A percentile compares a stretch with the other conserved stretches of the same genome.
Conservation (phyloP, 495 filamentous ascomycete species). For the Tuber melanosporum region DNA sequence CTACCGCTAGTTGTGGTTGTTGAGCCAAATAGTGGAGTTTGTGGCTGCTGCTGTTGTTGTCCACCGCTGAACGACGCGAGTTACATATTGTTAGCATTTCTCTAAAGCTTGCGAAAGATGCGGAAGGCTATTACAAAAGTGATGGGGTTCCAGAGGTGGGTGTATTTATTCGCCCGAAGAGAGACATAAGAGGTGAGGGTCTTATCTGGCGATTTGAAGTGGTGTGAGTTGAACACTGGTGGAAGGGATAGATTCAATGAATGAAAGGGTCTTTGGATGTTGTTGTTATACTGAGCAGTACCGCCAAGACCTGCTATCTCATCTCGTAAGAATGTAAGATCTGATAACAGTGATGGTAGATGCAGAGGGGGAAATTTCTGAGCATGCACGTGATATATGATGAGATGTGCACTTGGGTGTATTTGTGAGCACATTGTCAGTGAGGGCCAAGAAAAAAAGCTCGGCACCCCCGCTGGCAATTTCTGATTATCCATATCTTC, state of each 20-base stretch:
- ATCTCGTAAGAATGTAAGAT: too few relatives aligned
- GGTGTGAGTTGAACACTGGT: background rate
- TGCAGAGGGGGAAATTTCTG: too few relatives aligned
- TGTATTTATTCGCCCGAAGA: conserved; percentile 25
- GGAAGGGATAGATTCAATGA: background rate
- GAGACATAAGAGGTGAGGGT: conserved; percentile 23
- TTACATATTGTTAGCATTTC: conserved; percentile 4
- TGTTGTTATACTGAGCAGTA: too few relatives aligned
- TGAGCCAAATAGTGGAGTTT: conserved; percentile 17
- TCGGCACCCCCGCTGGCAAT: too few relatives aligned
- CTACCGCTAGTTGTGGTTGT: conserved; percentile 12
- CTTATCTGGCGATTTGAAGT: background rate
- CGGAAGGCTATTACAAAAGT: conserved; percentile 26
- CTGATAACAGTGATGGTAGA: too few relatives aligned
- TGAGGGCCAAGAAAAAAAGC: too few relatives aligned
- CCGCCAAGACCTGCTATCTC: too few relatives aligned
- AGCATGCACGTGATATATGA: too few relatives aligned
- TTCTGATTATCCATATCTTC: too few relatives aligned
- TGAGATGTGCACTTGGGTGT: too few relatives aligned
- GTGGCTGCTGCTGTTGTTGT: conserved; percentile 12
- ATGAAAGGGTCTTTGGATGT: background rate
- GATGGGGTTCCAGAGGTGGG: conserved; percentile 23
- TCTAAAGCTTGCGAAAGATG: background rate
- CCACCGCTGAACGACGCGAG: background rate
- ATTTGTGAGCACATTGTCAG: too few relatives aligned